phyloP scores from a whole-genome alignment of 768 basidiomycete species.

The Cystofilobasidium bisporidii region DNA sequence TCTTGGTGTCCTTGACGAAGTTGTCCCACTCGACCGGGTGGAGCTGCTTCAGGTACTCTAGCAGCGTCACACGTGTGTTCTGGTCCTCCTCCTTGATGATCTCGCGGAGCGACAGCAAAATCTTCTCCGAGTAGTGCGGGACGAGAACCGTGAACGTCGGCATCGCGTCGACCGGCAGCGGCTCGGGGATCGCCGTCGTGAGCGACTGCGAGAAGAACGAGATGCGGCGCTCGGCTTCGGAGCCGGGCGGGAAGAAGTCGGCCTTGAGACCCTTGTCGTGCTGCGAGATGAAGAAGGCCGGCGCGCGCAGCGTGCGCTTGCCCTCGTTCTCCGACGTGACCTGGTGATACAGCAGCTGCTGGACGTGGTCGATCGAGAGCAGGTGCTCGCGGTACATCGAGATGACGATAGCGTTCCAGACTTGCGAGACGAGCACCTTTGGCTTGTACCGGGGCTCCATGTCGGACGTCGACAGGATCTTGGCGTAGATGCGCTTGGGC shows the following conservation, averaged over 20 bases:
- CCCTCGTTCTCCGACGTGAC: constrained; percentile 83
- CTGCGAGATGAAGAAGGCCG: constrained; percentile 96
- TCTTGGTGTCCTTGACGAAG: constrained; percentile 99
- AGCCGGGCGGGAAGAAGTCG: constrained; percentile 87
- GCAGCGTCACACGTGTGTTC: constrained; percentile 87
- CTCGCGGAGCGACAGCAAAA: constrained; percentile 86
- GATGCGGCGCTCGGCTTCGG: constrained; percentile 92
- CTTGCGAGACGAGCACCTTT: constrained; percentile 96
- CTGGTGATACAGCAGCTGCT: constrained; percentile 95
- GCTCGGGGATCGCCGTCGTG: constrained; percentile 86
- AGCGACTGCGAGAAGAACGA: constrained; percentile 98
- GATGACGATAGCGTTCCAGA: constrained; percentile 99
- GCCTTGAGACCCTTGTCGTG: constrained; percentile 72
- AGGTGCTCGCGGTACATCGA: constrained; percentile 99
- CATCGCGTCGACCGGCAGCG: constrained; percentile 97
- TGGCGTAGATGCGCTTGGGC: constrained; percentile 94
- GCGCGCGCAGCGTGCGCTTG: constrained; percentile 82
- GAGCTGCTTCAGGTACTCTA: constrained; percentile 96
- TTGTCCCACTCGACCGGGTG: constrained; percentile 99
- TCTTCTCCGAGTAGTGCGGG: constrained; percentile 99
- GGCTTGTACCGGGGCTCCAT: constrained; percentile 99
- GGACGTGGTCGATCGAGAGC: constrained; percentile 97
- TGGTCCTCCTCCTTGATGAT: constrained; percentile 98
- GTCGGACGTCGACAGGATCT: constrained; percentile 81
- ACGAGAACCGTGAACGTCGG: constrained; percentile 97